These are phyloP conservation scores for Teunomyces barrocoloradensis DNA, from an alignment of 805 yeast genomes.

Conservation along the genomic window DNA sequence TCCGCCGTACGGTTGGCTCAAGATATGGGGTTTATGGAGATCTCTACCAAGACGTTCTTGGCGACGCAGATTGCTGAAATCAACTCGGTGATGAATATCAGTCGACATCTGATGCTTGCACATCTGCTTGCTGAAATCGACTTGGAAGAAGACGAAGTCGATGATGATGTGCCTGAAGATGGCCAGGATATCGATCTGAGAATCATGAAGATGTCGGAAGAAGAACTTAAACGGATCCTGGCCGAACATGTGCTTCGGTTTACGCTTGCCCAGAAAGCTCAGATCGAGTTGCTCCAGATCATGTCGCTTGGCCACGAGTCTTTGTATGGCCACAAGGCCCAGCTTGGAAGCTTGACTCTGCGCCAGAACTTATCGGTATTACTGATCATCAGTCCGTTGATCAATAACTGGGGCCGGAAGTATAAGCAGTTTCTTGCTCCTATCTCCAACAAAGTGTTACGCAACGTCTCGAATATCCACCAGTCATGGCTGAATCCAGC, in stretches of 20 bases:
- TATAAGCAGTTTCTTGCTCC: slow-evolving; percentile 56
- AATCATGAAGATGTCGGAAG: slow-evolving; percentile 32
- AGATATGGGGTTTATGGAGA: slow-evolving; percentile 77
- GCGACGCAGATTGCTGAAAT: slow-evolving; percentile 87
- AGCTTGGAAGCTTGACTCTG: slow-evolving; percentile 49
- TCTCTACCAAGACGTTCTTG: slow-evolving; percentile 67
- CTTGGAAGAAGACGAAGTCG: slow-evolving; percentile 43
- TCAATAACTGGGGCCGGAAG: slow-evolving; percentile 73
- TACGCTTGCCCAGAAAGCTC: slow-evolving; percentile 66
- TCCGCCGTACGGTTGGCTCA: slow-evolving; percentile 84
- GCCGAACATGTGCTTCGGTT: slow-evolving; percentile 45
- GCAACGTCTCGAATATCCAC: slow-evolving; percentile 23
- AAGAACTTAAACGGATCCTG: slow-evolving; percentile 25
- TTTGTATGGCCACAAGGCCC: slow-evolving; percentile 65
- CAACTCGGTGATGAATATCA: slow-evolving; percentile 75
- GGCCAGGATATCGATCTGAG: slow-evolving; percentile 24
- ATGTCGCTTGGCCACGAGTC: slow-evolving; percentile 82
- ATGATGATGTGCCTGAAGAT: slow-evolving; percentile 32
- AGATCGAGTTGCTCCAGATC: slow-evolving; percentile 74
- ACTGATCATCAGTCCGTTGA: slow-evolving; percentile 69
- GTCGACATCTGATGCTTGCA: slow-evolving; percentile 73
- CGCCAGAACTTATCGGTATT: slow-evolving; percentile 69
- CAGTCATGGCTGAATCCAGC: slow-evolving; percentile 22
- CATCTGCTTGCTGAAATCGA: slow-evolving; percentile 70
- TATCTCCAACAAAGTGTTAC: slow-evolving; percentile 23